These are phyloP conservation scores for Solanum corneliomulleri DNA, from an alignment of 257 asterid species.

Conservation along the genomic window DNA sequence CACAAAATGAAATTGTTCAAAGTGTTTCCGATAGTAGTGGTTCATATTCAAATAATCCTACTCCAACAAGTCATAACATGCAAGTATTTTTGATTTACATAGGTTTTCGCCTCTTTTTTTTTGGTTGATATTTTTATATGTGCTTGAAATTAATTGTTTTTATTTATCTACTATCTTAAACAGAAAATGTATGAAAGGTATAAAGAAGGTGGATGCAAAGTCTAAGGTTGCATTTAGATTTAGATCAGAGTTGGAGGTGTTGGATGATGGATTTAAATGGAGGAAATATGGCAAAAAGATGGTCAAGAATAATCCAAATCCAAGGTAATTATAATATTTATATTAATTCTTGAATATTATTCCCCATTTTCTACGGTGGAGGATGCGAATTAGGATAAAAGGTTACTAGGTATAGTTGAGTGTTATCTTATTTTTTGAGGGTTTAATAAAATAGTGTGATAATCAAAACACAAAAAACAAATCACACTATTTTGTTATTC, in stretches of 20 bases:
- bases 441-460: neutral
- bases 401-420: neutral
- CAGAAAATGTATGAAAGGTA: neutral
- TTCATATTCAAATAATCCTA: neutral
- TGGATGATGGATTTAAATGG: constrained; percentile 27
- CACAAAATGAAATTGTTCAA: neutral
- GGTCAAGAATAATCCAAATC: constrained; percentile 19
- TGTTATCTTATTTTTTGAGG: neutral
- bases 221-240: constrained; percentile 9
- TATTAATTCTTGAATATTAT: neutral
- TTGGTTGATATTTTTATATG: neutral
- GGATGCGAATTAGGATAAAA: too few relatives aligned
- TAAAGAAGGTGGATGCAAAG: neutral
- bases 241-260: constrained; percentile 9
- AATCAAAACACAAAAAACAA: too few relatives aligned
- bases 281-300: constrained; percentile 22
- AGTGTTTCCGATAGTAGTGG: neutral
- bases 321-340: constrained; percentile 6
- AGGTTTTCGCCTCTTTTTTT: neutral
- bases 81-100: neutral
- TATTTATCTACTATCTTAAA: neutral
- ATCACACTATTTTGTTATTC: neutral
- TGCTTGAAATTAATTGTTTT: neutral
- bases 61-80: neutral
- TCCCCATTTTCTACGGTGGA: neutral